Evolutionary conservation across 2,329 filamentous ascomycete genomes (phyloP).

Genomic region (Cercospora canescens): DNA sequence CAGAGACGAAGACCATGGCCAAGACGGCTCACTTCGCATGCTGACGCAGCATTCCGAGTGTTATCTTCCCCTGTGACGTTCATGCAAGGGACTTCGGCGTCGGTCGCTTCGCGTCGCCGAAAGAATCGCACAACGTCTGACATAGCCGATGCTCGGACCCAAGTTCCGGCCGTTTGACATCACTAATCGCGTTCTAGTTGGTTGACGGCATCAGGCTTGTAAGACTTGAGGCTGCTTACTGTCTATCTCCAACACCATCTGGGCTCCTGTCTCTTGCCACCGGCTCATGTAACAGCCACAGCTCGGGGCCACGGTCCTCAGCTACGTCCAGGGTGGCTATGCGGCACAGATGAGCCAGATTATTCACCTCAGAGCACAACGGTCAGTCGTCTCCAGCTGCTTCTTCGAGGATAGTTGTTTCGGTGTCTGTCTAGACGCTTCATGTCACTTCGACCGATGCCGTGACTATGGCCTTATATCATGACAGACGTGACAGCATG

Average conservation of each 20-base stretch:
- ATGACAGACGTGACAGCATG: background rate
- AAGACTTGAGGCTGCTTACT: background rate
- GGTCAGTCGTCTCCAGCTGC: background rate
- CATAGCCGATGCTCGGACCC: background rate
- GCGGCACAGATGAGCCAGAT: background rate
- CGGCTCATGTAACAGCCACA: background rate
- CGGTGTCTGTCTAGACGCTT: background rate
- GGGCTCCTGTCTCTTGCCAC: background rate
- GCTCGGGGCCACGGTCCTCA: background rate
- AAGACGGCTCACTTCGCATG: background rate
- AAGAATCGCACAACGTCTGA: background rate
- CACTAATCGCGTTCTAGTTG: background rate
- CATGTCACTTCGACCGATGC: background rate
- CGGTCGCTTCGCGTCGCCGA: background rate
- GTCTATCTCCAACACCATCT: background rate
- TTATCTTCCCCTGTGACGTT: background rate
- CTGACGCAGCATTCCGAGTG: background rate
- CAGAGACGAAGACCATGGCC: background rate
- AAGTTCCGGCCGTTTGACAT: background rate
- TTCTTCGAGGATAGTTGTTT: slow-evolving; percentile 1
- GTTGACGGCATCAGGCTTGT: background rate
- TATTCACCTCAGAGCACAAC: background rate
- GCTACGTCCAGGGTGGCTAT: background rate
- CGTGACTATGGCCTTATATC: background rate
- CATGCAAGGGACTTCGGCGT: background rate